These are phyloP conservation scores for Endothia cerciana DNA, from an alignment of 2,329 filamentous ascomycete species.

Conservation along the genomic window DNA sequence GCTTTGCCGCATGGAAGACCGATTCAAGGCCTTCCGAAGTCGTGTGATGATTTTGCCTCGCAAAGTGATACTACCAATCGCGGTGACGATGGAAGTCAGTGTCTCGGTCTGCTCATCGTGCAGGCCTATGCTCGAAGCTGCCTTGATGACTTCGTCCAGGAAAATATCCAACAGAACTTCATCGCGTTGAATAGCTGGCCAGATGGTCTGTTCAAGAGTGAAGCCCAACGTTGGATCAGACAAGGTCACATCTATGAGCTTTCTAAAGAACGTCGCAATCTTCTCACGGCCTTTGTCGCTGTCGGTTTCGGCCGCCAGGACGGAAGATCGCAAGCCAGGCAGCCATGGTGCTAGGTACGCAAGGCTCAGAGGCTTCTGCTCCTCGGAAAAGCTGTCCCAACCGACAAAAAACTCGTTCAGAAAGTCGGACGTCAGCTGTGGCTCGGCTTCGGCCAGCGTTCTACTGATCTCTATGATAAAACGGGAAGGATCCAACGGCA, in stretches of 20 bases:
- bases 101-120: slow-evolving; percentile 64
- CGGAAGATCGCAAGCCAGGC: slow-evolving; percentile 60
- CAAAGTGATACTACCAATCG: slow-evolving; percentile 67
- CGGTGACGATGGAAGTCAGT: slow-evolving; percentile 64
- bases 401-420: slow-evolving; percentile 74
- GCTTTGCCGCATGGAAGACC: slow-evolving; percentile 69
- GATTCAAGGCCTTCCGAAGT: slow-evolving; percentile 68
- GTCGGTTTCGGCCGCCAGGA: slow-evolving; percentile 63
- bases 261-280: slow-evolving; percentile 65
- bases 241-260: slow-evolving; percentile 67
- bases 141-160: slow-evolving; percentile 68
- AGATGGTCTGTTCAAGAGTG: slow-evolving; percentile 67
- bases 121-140: slow-evolving; percentile 59
- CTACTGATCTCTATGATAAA: slow-evolving; percentile 70
- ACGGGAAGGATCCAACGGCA: slow-evolving; percentile 64
- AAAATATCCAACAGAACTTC: slow-evolving; percentile 69
- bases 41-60: slow-evolving; percentile 68
- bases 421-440: slow-evolving; percentile 70
- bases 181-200: slow-evolving; percentile 67
- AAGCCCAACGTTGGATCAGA: slow-evolving; percentile 62
- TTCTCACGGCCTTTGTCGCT: slow-evolving; percentile 69
- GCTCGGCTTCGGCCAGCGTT: slow-evolving; percentile 64
- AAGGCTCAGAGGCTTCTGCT: slow-evolving; percentile 68
- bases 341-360: slow-evolving; percentile 75
- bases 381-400: slow-evolving; percentile 70